phyloP scores from a whole-genome alignment of 495 filamentous ascomycete genomes.

The Aspergillus conjunctus region DNA sequence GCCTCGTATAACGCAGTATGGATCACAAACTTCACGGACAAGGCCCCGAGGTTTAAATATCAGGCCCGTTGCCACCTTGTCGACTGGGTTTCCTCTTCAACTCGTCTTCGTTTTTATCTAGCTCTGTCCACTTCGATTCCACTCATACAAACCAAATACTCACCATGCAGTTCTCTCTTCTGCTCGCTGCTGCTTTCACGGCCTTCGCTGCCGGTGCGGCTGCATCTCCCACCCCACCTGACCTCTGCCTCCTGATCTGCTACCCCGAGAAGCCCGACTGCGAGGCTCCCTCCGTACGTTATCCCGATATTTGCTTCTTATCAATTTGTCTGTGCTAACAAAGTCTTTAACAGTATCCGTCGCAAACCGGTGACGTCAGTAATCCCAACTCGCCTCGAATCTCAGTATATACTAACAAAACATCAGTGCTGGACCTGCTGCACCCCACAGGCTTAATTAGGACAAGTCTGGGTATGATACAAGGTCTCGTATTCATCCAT shows the following conservation, averaged over 20 bases:
- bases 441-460: neutral
- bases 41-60: neutral
- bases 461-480: neutral
- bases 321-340: neutral
- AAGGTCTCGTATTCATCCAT: too few species aligned
- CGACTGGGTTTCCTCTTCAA: neutral
- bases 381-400: neutral
- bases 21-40: neutral
- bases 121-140: neutral
- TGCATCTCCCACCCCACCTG: neutral
- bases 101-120: neutral
- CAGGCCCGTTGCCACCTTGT: neutral
- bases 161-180: neutral
- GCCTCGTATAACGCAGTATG: constrained; percentile 1
- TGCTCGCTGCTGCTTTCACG: neutral
- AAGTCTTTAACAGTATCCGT: neutral
- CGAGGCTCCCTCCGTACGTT: neutral
- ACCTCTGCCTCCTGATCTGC: neutral
- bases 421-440: neutral
- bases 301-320: neutral
- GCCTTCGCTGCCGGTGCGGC: neutral
- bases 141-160: neutral
- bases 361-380: constrained; percentile 1
- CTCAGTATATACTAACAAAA: neutral
- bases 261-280: neutral